Evolutionary conservation across 352 stramenopile genomes (phyloP), one percentile per base, ranked within the genome.

Genomic region (Globisporangium echinulatum): DNA sequence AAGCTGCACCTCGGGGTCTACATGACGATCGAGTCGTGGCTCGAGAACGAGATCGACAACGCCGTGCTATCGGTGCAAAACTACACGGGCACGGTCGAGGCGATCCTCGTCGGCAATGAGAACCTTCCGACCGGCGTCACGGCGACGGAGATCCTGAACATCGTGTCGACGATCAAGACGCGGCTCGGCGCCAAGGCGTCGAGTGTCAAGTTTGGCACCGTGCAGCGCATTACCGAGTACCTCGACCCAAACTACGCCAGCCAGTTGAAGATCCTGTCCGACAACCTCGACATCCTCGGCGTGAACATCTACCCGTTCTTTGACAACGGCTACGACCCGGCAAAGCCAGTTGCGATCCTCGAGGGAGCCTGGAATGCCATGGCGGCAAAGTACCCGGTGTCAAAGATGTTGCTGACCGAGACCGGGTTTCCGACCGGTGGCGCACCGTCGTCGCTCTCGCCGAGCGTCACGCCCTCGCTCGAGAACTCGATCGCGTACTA

Each of bases 261-360:
- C 4, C 19, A 51, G 54, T 62, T 50, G 62, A 62, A 52, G 52
- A 59, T 44, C 47, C 52, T 42, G 51, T 67, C 43, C 46, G 61
- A 54, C 7, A 62, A 49, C 13, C 66, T 65, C 40, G 70, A 77
- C 64, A 50, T 77, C 15, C 52, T 75, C 9, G 70, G 67, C 37
- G 70, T 75, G 51, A 74, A 77, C 60, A 77, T 77, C 56, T 74
- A 77, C 57, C 66, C 66, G 25, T 77, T 74, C 53, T 77, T 72
- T 47, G 54, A 65, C 46, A 56, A 49, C 5, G 49, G 52, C 17
- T 74, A 66, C 58, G 49, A 71, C 46, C 4, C 36, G n/a, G 19
- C 37, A 5, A 54, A 66, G 13, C 65, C 65, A 1, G 43, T 49
- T 11, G 52, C 25, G 1, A 13, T 71, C 19, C 49, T 75, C 7